These are phyloP conservation scores for Penicillium lividum DNA, from an alignment of 495 filamentous ascomycete species.

Conservation along the genomic window DNA sequence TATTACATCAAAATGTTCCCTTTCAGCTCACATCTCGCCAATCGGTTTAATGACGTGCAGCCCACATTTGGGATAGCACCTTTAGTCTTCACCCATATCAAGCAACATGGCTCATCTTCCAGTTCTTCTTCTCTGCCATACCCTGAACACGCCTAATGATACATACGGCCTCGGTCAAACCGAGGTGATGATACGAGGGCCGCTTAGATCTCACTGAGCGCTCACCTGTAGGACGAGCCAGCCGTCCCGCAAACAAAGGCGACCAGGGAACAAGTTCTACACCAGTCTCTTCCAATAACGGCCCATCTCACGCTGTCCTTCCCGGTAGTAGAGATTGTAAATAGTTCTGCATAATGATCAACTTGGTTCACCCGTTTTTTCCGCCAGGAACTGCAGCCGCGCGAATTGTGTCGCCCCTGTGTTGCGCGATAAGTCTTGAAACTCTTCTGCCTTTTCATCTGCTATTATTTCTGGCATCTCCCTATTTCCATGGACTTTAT, in stretches of 20 bases:
- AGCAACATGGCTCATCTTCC: slow-evolving; percentile 59
- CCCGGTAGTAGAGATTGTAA: slow-evolving; percentile 67
- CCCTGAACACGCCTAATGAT: slow-evolving; percentile 60
- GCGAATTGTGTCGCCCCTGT: slow-evolving; percentile 16
- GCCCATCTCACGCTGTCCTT: slow-evolving; percentile 73
- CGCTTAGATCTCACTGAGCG: slow-evolving; percentile 32
- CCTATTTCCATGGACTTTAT: background rate
- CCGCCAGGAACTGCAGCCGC: slow-evolving; percentile 35
- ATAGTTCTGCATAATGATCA: slow-evolving; percentile 67
- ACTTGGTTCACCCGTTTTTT: slow-evolving; percentile 64
- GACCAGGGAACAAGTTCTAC: slow-evolving; percentile 30
- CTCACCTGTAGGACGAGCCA: slow-evolving; percentile 32
- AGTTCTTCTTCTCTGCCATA: slow-evolving; percentile 56
- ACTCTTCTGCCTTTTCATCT: background rate
- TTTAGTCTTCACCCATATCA: slow-evolving; percentile 58
- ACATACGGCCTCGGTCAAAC: slow-evolving; percentile 17
- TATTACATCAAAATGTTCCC: slow-evolving; percentile 50
- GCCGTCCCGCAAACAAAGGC: slow-evolving; percentile 47
- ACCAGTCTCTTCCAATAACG: slow-evolving; percentile 17
- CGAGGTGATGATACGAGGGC: slow-evolving; percentile 15
- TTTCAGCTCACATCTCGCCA: slow-evolving; percentile 49
- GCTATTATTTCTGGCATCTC: background rate
- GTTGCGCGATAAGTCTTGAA: no score
- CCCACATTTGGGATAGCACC: slow-evolving; percentile 60
- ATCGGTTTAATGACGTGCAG: slow-evolving; percentile 54